phyloP scores from a whole-genome alignment of 192 early-diverging fungal genomes.

The Spinellus fusiger region DNA sequence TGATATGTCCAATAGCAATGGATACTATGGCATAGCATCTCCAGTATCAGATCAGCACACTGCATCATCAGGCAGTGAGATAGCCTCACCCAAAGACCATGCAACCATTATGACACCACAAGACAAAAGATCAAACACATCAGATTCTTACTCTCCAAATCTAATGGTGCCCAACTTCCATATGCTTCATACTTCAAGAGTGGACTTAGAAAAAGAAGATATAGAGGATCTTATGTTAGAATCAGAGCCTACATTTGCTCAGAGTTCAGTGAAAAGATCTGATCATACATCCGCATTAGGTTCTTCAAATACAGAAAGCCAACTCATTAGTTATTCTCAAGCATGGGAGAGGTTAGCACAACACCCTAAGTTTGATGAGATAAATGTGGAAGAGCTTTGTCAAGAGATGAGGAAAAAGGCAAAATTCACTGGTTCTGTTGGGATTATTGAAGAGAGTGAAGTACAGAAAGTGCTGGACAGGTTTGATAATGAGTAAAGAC shows the following conservation, averaged over 20 bases:
- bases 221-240: background rate
- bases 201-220: background rate
- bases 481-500: background rate
- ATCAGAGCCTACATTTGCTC: background rate
- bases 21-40: background rate
- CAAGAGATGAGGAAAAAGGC: constrained; percentile 46
- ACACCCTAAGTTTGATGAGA: constrained; percentile 54
- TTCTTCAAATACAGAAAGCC: constrained; percentile 8
- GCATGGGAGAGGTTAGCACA: constrained; percentile 52
- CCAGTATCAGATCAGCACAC: background rate
- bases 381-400: constrained; percentile 45
- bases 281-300: constrained; percentile 9
- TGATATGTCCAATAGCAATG: background rate
- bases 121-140: no score
- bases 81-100: no score
- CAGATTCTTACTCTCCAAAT: no score
- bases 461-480: constrained; percentile 10
- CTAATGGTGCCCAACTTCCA: no score
- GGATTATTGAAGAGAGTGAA: constrained; percentile 45
- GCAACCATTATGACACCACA: no score
- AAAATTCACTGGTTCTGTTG: constrained; percentile 51
- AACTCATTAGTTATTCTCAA: constrained; percentile 36
- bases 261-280: constrained; percentile 8
- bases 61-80: background rate
- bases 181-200: no score